These are phyloP conservation scores for Boletus barrowsii DNA, from an alignment of 768 basidiomycete genomes.

Conservation along the genomic window DNA sequence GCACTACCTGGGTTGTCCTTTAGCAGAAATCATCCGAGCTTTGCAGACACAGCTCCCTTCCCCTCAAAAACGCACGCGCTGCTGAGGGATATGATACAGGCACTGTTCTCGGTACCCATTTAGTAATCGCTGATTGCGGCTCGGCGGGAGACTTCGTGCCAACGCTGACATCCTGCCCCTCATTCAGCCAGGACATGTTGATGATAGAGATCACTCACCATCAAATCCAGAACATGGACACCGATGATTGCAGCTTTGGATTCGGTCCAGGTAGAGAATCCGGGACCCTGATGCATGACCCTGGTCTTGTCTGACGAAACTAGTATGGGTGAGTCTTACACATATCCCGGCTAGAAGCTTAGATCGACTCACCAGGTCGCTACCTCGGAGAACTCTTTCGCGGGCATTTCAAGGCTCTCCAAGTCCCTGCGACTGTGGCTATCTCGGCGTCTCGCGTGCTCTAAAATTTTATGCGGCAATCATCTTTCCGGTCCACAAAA, in stretches of 20 bases:
- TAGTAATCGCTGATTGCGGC: too few species aligned
- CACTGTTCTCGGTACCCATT: too few species aligned
- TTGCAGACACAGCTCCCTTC: too few species aligned
- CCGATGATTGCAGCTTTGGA: conserved; percentile 7
- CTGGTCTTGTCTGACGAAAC: not conserved
- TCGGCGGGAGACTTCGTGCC: too few species aligned
- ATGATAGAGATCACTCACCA: not conserved
- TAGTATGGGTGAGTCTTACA: not conserved
- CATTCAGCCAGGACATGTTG: too few species aligned
- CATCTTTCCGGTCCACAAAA: not conserved
- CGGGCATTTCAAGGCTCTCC: not conserved
- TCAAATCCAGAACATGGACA: conserved; percentile 9
- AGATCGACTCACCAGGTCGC: not conserved
- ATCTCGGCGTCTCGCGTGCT: not conserved
- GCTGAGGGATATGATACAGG: too few species aligned
- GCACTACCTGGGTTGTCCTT: too few species aligned
- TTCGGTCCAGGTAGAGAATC: not conserved
- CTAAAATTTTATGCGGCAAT: not conserved
- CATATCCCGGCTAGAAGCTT: not conserved
- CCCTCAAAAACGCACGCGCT: too few species aligned
- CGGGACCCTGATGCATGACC: not conserved
- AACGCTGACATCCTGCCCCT: too few species aligned
- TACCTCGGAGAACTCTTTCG: not conserved
- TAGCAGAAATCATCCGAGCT: too few species aligned
- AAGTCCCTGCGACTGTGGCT: not conserved